phyloP scores from a whole-genome alignment of 176 grass and related monocot genomes.

The Avena atlantica region DNA sequence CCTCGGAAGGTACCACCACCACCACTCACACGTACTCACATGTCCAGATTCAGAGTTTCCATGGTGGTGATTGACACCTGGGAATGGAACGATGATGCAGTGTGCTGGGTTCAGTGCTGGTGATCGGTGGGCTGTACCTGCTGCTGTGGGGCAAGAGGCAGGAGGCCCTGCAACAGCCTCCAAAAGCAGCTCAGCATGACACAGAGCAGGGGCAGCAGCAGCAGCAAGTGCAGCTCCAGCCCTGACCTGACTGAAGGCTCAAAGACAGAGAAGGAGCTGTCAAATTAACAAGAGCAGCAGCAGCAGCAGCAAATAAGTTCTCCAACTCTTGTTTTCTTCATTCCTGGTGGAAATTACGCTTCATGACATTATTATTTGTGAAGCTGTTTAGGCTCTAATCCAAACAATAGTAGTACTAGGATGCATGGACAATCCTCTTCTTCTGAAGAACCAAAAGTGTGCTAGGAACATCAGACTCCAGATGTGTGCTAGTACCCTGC shows the following conservation, averaged over 20 bases:
- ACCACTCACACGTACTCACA: background rate
- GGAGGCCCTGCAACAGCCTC: constrained; percentile 51
- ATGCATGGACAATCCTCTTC: background rate
- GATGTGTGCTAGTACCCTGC: background rate
- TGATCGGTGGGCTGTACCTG: constrained; percentile 80
- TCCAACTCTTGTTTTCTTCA: constrained; percentile 10
- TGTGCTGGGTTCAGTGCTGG: constrained; percentile 68
- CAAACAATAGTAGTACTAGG: constrained; percentile 31
- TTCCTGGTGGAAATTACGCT: background rate
- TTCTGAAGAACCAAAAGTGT: background rate
- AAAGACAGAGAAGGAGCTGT: background rate
- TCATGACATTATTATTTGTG: background rate
- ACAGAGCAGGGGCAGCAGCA: constrained; percentile 53
- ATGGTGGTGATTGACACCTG: background rate
- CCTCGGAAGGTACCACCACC: constrained; percentile 68
- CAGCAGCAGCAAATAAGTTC: constrained; percentile 45
- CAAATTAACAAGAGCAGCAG: constrained; percentile 22
- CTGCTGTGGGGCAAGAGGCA: constrained; percentile 90
- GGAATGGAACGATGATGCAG: constrained; percentile 36
- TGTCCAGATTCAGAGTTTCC: background rate
- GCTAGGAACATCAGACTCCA: background rate
- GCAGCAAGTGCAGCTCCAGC: constrained; percentile 48
- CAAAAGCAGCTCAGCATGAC: constrained; percentile 49
- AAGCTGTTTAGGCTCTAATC: constrained; percentile 49
- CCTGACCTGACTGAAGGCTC: constrained; percentile 52